These are phyloP conservation scores for Mortierella claussenii DNA, from an alignment of 192 early-diverging fungal species.

Conservation along the genomic window DNA sequence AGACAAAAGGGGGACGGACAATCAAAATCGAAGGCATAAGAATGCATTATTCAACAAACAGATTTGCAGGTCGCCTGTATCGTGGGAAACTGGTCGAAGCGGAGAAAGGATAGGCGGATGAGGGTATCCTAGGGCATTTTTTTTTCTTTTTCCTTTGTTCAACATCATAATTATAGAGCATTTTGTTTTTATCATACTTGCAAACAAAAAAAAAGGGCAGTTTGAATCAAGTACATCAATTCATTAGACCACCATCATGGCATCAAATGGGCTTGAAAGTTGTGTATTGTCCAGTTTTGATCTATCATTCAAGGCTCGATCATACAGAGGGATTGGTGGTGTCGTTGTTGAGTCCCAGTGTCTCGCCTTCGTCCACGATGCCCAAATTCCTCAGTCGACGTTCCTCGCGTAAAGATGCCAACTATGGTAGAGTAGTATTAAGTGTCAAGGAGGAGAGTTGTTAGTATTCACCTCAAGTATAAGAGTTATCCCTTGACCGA, in stretches of 20 bases:
- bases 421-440: too few species aligned
- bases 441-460: too few species aligned
- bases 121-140: neutral
- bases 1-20: neutral
- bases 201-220: neutral
- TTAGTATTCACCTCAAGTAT: too few species aligned
- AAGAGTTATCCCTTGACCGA: too few species aligned
- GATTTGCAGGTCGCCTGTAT: neutral
- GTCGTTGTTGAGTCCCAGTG: constrained; percentile 26
- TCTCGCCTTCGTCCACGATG: constrained; percentile 32
- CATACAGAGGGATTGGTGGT: constrained; percentile 4
- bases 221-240: too few species aligned
- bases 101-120: neutral
- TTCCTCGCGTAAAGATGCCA: constrained; percentile 45
- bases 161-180: constrained; percentile 18
- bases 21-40: too few species aligned
- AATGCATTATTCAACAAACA: too few species aligned
- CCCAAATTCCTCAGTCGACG: constrained; percentile 43
- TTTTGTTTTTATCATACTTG: neutral
- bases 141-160: constrained; percentile 1
- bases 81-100: neutral
- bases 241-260: too few species aligned
- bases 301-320: neutral
- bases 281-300: too few species aligned
- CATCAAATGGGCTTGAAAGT: too few species aligned